Evolutionary conservation across 495 filamentous ascomycete species (phyloP).

Genomic region (Penicillium daleae): DNA sequence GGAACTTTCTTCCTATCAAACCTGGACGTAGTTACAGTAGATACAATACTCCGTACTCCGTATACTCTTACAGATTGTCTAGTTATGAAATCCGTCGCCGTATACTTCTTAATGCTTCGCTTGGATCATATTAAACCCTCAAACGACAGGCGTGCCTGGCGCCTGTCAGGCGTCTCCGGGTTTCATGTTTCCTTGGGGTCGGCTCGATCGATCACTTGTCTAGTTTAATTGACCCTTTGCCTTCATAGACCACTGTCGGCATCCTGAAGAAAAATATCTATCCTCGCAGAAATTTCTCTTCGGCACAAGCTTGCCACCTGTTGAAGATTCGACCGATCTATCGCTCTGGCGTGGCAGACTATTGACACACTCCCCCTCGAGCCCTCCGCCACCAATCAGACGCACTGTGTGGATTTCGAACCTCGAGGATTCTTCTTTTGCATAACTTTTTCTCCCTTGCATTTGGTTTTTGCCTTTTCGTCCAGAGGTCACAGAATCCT

Average conservation of each 20-base stretch:
- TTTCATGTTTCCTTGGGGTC: background rate
- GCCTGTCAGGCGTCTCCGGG: background rate
- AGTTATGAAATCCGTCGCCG: background rate
- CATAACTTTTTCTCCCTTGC: background rate
- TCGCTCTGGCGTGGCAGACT: slow-evolving; percentile 2
- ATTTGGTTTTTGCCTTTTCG: background rate
- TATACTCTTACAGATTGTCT: background rate
- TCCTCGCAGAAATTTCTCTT: background rate
- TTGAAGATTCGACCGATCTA: background rate
- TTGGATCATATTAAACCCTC: background rate
- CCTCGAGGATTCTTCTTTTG: background rate
- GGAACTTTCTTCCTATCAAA: background rate
- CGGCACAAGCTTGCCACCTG: background rate
- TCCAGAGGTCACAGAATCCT: background rate
- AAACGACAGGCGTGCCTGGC: background rate
- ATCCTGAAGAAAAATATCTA: background rate
- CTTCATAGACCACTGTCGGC: background rate
- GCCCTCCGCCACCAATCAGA: background rate
- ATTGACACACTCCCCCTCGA: background rate
- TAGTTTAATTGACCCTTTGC: background rate
- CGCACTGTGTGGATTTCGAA: background rate
- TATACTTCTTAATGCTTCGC: background rate
- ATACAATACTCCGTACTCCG: too few species aligned
- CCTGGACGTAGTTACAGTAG: background rate
- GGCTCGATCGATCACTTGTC: background rate